A percentile compares a stretch with the other conserved stretches of the same genome.
phyloP scores from a whole-genome alignment of 306 rosid genomes.

The Crotalaria pallida region DNA sequence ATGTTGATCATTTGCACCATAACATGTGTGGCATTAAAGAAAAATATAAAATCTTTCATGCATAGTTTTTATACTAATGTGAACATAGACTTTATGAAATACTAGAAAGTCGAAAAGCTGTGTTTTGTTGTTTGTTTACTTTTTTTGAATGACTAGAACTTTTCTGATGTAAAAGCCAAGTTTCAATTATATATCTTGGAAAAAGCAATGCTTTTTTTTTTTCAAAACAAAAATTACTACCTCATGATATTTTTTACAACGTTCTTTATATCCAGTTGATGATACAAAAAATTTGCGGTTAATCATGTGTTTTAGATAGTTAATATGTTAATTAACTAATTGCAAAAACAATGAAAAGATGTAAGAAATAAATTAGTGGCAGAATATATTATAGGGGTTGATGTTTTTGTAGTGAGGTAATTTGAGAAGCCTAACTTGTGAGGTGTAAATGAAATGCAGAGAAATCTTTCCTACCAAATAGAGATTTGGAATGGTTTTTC shows the following conservation, averaged over 20 bases:
- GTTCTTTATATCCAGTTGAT: neutral
- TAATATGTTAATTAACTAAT: too few species aligned
- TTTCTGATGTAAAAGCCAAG: neutral
- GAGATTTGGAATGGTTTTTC: conserved; percentile 97
- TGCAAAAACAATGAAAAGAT: too few species aligned
- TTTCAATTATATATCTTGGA: neutral
- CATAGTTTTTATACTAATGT: neutral
- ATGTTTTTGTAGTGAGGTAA: neutral
- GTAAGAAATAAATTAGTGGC: too few species aligned
- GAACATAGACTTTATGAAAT: conserved; percentile 32
- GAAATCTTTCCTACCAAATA: conserved; percentile 74
- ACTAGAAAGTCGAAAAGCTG: conserved; percentile 19
- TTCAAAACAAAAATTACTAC: too few species aligned
- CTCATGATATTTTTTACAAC: neutral
- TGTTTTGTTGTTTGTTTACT: neutral
- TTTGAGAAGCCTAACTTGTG: conserved; percentile 19
- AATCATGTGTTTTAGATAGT: too few species aligned
- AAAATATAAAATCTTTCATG: neutral
- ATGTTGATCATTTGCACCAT: neutral
- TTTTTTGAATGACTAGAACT: neutral
- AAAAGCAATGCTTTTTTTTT: neutral
- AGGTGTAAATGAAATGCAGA: conserved; percentile 39
- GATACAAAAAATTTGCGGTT: too few species aligned
- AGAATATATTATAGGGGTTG: too few species aligned
- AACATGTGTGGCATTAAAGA: neutral